A percentile compares a stretch with the other conserved stretches of the same genome.
Evolutionary conservation across 768 basidiomycete species (phyloP).

Genomic region (Mycena albidolilacea): DNA sequence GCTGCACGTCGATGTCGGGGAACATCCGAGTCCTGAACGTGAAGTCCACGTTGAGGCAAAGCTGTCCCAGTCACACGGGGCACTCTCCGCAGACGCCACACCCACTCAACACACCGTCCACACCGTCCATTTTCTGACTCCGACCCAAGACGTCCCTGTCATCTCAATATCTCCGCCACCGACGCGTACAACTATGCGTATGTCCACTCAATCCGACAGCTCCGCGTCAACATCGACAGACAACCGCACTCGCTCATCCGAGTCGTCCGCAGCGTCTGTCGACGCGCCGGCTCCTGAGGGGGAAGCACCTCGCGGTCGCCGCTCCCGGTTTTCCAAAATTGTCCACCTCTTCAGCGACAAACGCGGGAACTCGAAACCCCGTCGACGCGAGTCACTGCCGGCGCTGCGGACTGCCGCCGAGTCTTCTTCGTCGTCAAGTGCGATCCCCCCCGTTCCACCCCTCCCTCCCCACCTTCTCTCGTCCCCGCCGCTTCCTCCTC

Average conservation of each 20-base stretch:
- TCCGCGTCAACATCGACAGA: constrained; percentile 21
- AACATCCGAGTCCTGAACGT: not conserved
- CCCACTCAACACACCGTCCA: constrained; percentile 4
- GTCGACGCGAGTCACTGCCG: constrained; percentile 9
- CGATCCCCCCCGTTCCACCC: not conserved
- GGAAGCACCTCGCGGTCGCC: constrained; percentile 12
- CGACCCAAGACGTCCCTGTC: constrained; percentile 11
- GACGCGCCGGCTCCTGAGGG: not conserved
- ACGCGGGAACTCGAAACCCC: not conserved
- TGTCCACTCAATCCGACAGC: constrained; percentile 18
- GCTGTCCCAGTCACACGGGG: not conserved
- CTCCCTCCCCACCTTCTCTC: not conserved
- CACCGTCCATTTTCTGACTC: constrained; percentile 8
- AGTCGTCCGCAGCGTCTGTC: not conserved
- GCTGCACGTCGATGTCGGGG: constrained; percentile 12
- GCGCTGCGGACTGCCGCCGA: not conserved
- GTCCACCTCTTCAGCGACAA: constrained; percentile 32
- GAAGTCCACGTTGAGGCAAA: not conserved
- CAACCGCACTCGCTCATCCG: constrained; percentile 13
- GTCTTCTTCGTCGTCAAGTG: not conserved
- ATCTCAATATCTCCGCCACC: constrained; percentile 28
- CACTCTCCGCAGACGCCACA: not conserved
- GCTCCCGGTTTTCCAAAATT: constrained; percentile 30
- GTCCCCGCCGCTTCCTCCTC: not conserved
- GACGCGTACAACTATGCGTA: not conserved